These are phyloP conservation scores for Phlyctochytrium planicorne DNA, from an alignment of 192 early-diverging fungal species.

Conservation along the genomic window DNA sequence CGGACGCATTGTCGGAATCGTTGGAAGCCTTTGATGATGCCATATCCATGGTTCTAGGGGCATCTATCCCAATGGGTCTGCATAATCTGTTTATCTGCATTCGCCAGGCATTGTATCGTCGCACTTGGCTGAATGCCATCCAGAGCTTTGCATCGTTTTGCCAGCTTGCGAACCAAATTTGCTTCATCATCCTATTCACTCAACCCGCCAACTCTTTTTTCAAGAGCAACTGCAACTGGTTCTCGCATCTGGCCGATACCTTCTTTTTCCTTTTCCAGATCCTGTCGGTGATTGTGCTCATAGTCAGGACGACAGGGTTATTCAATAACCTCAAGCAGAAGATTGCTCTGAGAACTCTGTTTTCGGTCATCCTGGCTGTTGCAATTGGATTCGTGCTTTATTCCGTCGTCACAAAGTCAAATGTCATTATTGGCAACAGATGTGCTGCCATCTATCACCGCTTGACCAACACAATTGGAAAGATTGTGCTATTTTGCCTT, in stretches of 20 bases:
- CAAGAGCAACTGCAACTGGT: neutral
- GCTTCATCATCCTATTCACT: neutral
- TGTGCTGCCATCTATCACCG: neutral
- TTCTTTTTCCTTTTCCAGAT: neutral
- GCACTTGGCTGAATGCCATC: neutral
- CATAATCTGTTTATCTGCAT: neutral
- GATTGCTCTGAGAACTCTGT: neutral
- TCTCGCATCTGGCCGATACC: neutral
- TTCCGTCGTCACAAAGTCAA: neutral
- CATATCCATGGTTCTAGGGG: no score
- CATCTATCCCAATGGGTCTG: neutral
- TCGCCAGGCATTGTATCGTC: neutral
- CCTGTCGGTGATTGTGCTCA: neutral
- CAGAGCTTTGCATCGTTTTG: neutral
- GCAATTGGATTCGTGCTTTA: neutral
- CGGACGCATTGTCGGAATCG: no score
- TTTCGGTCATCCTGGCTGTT: neutral
- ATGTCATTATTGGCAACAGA: neutral
- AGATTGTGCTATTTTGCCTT: neutral
- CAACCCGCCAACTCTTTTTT: neutral
- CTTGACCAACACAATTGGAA: neutral
- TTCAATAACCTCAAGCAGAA: neutral
- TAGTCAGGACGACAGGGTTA: neutral
- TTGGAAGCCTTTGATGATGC: no score
- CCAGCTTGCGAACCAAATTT: neutral